Evolutionary conservation across 805 yeast genomes (phyloP).

Genomic region (Teunomyces pallodes): DNA sequence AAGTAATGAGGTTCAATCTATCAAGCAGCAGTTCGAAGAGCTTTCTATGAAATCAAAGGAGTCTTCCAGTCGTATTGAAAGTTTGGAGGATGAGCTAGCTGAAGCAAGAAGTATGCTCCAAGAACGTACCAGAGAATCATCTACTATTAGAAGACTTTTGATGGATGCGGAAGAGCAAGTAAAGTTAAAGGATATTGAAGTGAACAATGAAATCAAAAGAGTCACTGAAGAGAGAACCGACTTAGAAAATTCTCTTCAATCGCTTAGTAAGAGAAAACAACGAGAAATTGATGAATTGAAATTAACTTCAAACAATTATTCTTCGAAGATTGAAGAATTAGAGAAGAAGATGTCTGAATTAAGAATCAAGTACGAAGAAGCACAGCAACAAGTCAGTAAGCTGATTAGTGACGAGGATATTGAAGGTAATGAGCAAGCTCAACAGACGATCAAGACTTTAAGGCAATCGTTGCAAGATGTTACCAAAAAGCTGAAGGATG

Average conservation of each 20-base stretch:
- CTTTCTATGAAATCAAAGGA: slow-evolving; percentile 66
- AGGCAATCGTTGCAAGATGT: slow-evolving; percentile 52
- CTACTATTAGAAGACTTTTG: slow-evolving; percentile 66
- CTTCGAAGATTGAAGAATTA: slow-evolving; percentile 37
- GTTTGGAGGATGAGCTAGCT: slow-evolving; percentile 76
- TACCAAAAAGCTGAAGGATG: slow-evolving; percentile 52
- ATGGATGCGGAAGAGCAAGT: slow-evolving; percentile 65
- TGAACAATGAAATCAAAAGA: slow-evolving; percentile 49
- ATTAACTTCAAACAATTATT: slow-evolving; percentile 41
- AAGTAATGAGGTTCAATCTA: slow-evolving; percentile 38
- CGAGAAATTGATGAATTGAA: slow-evolving; percentile 63
- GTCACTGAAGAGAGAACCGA: slow-evolving; percentile 60
- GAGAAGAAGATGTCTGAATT: slow-evolving; percentile 29
- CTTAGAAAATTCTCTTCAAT: slow-evolving; percentile 52
- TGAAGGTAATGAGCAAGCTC: slow-evolving; percentile 19
- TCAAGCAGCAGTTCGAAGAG: slow-evolving; percentile 73
- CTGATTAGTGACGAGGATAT: slow-evolving; percentile 7
- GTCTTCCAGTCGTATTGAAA: slow-evolving; percentile 54
- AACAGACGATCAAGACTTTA: slow-evolving; percentile 39
- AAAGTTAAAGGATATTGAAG: slow-evolving; percentile 50
- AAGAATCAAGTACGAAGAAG: slow-evolving; percentile 5
- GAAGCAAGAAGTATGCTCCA: slow-evolving; percentile 72
- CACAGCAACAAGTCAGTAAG: neutral
- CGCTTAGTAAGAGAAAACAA: slow-evolving; percentile 49
- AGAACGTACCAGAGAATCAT: slow-evolving; percentile 77